Evolutionary conservation across 164 flowering plant genomes (phyloP).

Genomic region (Buxus sempervirens): DNA sequence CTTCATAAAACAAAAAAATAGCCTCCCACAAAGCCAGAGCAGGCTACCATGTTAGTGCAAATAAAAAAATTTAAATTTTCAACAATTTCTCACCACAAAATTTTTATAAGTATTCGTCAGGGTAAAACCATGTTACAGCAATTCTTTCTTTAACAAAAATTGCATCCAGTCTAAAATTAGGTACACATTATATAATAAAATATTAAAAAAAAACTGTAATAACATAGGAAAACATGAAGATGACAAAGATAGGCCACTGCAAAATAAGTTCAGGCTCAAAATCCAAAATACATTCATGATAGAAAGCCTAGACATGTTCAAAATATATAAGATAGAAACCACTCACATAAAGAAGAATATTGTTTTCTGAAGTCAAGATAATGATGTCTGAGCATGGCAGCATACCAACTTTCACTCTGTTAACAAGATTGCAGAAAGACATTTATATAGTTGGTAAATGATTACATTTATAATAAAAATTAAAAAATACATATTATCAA

Average conservation of each 20-base stretch:
- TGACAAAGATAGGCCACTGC: not conserved
- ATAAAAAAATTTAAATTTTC: no score
- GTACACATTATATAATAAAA: not conserved
- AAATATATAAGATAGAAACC: constrained; percentile 2
- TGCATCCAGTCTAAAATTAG: not conserved
- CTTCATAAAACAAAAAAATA: no score
- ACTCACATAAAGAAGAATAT: constrained; percentile 89
- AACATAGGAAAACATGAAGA: not conserved
- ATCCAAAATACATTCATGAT: not conserved
- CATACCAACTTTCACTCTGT: constrained; percentile 63
- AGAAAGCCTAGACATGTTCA: not conserved
- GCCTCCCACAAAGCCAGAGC: no score
- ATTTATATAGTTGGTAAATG: not conserved
- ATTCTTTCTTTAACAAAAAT: not conserved
- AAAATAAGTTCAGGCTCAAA: not conserved
- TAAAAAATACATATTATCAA: constrained; percentile 2
- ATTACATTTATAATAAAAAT: not conserved
- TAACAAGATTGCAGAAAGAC: constrained; percentile 16
- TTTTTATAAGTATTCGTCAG: no score
- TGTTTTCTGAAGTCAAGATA: constrained; percentile 66
- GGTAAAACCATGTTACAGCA: not conserved
- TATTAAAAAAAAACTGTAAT: no score
- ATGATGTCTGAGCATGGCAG: constrained; percentile 72
- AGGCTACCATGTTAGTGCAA: no score
- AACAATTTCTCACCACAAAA: not conserved